Base-by-base conservation (phyloP, 208 protist species). In the Leishmania lainsoni region DNA sequence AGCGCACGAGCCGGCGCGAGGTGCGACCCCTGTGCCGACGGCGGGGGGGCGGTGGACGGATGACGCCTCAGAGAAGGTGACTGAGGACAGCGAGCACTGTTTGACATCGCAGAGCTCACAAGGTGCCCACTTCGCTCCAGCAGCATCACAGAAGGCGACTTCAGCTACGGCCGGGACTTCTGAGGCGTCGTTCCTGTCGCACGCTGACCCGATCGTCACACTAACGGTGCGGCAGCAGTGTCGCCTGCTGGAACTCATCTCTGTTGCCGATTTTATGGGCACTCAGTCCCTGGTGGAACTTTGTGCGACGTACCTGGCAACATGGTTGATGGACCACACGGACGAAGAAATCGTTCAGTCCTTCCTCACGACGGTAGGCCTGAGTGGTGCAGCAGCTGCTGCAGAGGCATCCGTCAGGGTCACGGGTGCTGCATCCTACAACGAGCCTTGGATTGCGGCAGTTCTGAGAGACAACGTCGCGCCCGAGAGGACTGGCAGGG, bases 211-310 rank as follows among this genome's bases (percentile, higher is more conserved):
- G 39, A 59, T 51, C 16, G n/a, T 66, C 26, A 56, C 71, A 48
- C 45, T 81, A 52, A n/a, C 71, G 16, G 59, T 39, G 16, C 32
- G 20, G 3, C 84, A 92, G 74, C 90, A 94, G 77, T 69, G 78
- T 8, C 59, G 66, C 39, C 59, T 96, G n/a, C 81, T 94, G 71
- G 89, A 94, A 76, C 86, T 96, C 54, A 77, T 93, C 35, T 81
- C 87, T 16, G 78, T 88, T 14, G 92, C 89, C 5, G 91, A 93
- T 76, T 96, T 85, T 66, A 45, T 96, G 12, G 89, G 89, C 59
- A 87, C 91, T 42, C 70, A 70, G 42, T 82, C 76, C 22, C 78
- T 96, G 49, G 80, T 79, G 56, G 80, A 83, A 29, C 54, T 87
- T 61, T 93, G 89, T 59, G 85, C 82, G 26, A 79, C 81, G 17